Base-by-base conservation (phyloP, 108 stramenopile genomes). In the Cyclotella sp. region DNA sequence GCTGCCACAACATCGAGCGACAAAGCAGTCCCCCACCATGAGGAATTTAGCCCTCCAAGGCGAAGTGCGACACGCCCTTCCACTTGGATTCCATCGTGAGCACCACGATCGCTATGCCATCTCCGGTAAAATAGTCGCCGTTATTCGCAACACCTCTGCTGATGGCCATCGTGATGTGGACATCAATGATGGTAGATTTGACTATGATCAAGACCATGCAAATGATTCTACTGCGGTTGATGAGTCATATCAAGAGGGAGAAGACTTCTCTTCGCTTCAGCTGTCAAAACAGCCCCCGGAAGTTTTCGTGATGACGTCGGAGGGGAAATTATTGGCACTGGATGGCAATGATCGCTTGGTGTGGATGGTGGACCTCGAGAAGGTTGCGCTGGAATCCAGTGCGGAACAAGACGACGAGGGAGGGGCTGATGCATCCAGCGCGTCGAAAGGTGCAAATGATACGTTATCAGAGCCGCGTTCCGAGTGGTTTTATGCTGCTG, bases 341-440 rank as follows among this genome's bases (percentile, higher is more conserved):
- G 77, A 82, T 62, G 49, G 29, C 6, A 29, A 61, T 16, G 83
- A 76, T 70, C 47, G 40, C 45, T 49, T 69, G 15, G 68, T 75
- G 14, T 84, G 83, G 78, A 69, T 55, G 14, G 78, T 84, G 24
- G 73, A 84, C 54, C 61, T 84, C 47, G 78, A 79, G 57, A 79
- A 79, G 54, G 83, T 80, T 16, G 78, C 70, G 12, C 43, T 39
- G 41, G 68, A 70, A n/a, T 79, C 83, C 28, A 72, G 68, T 39
- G 68, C 74, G 12, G 75, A 73, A 9, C 46, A 71, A 13, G 66
- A 71, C 41, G 75, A 75, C 24, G 69, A 70, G 40, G 51, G 26
- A 29, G 69, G 61, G 9, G 77, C 67, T 53, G 74, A 43, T 46
- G 58, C 59, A 4, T 61, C 51, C 65, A 60, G 26, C 15, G 46